A percentile compares a stretch with the other conserved stretches of the same genome.
phyloP scores from a whole-genome alignment of 2,329 filamentous ascomycete genomes.

The Apiospora pterosperma region DNA sequence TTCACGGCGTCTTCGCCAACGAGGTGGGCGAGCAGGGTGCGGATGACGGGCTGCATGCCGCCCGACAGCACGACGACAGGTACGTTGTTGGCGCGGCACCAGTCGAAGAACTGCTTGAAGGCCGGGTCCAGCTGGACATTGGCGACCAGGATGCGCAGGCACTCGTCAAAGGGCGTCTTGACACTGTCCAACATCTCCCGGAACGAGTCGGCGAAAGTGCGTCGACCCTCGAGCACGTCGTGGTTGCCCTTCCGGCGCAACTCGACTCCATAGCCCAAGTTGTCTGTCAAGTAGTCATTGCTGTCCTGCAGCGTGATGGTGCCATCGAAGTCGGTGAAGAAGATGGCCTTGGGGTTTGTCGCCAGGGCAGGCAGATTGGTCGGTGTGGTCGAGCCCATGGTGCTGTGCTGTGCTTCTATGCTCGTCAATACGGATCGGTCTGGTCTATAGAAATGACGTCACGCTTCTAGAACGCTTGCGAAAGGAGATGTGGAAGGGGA shows the following conservation, averaged over 20 bases:
- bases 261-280: conserved; percentile 75
- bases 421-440: not conserved
- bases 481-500: not conserved
- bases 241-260: conserved; percentile 70
- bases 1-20: conserved; percentile 71
- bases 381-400: not conserved
- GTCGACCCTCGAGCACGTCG: conserved; percentile 68
- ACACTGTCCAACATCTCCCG: conserved; percentile 89
- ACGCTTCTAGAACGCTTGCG: not conserved
- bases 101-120: conserved; percentile 85
- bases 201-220: conserved; percentile 83
- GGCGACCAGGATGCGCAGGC: conserved; percentile 71
- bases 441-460: conserved; percentile 2
- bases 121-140: conserved; percentile 87
- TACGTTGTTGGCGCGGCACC: conserved; percentile 76
- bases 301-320: conserved; percentile 76
- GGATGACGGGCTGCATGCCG: conserved; percentile 91
- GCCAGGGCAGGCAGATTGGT: conserved; percentile 51
- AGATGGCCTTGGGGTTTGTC: conserved; percentile 82
- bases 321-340: conserved; percentile 98
- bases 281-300: conserved; percentile 79
- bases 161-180: conserved; percentile 74
- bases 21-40: conserved; percentile 73
- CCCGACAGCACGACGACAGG: conserved; percentile 89
- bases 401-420: not conserved